phyloP scores from a whole-genome alignment of 108 stramenopile species.

The Cylindrotheca closterium region DNA sequence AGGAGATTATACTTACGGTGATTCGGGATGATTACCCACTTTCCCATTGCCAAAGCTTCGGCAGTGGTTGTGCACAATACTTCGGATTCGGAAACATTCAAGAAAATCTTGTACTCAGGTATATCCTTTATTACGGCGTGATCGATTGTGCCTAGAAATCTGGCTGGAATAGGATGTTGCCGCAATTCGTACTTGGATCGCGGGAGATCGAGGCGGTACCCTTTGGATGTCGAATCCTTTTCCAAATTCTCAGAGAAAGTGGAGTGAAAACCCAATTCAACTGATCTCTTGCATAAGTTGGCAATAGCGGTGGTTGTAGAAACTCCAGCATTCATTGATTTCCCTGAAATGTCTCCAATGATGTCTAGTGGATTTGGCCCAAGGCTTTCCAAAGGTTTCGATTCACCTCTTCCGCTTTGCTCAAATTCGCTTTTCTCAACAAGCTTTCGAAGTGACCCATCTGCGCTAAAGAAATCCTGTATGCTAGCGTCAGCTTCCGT shows the following conservation, averaged over 20 bases:
- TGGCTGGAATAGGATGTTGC: slow-evolving; percentile 52
- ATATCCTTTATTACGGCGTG: slow-evolving; percentile 42
- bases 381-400: slow-evolving; percentile 3
- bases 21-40: slow-evolving; percentile 71
- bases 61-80: slow-evolving; percentile 87
- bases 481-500: background rate
- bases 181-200: slow-evolving; percentile 69
- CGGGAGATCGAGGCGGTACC: slow-evolving; percentile 70
- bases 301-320: slow-evolving; percentile 8
- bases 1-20: slow-evolving; percentile 45
- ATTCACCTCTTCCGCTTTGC: background rate
- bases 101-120: slow-evolving; percentile 64
- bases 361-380: slow-evolving; percentile 15
- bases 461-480: background rate
- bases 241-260: background rate
- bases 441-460: slow-evolving; percentile 2
- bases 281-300: background rate
- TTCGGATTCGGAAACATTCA: slow-evolving; percentile 78
- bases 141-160: slow-evolving; percentile 63
- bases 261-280: slow-evolving; percentile 4
- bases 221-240: slow-evolving; percentile 8
- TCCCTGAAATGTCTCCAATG: slow-evolving; percentile 10
- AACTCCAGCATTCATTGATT: background rate
- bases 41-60: slow-evolving; percentile 86
- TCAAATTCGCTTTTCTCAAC: background rate